Evolutionary conservation across 2,329 filamentous ascomycete genomes (phyloP), one percentile per base, ranked within the genome.

Genomic region (Myotisia sp.): DNA sequence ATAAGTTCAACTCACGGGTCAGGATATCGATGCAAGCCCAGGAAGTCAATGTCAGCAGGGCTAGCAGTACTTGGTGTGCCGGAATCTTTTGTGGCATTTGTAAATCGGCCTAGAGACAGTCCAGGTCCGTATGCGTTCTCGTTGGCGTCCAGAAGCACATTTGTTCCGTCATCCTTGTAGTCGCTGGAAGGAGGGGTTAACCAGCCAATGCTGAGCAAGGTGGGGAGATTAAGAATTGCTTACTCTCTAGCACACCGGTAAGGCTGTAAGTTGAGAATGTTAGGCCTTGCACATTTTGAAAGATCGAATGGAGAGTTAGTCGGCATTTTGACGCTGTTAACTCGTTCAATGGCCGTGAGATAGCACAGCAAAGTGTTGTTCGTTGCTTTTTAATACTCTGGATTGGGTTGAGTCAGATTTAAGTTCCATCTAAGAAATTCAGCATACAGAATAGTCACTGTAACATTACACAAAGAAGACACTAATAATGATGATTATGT

Each of bases 141-240:
- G 52, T 98, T 98, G 47, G 90, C 90, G 55, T 98, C 90, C 45
- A 98, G 79, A 34, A 98, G 77, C 49, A 95, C 76, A 52, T 95
- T 95, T 39, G 76, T 87, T 46, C 90, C 90, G 54, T 98, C 81
- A 56, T 98, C 87, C 64, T 98, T 94, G 71, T 98, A 95, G 70
- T 98, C 90, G 64, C 84, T 92, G 53, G 51, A n/a, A n/a, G n/a
- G n/a, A n/a, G n/a, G n/a, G n/a, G n/a, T n/a, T n/a, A n/a, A n/a
- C n/a, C n/a, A n/a, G n/a, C n/a, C n/a, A n/a, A n/a, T n/a, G n/a
- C n/a, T n/a, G n/a, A n/a, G n/a, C n/a, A n/a, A n/a, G 31, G 36
- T 28, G 29, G 36, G 26, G 37, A 34, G 30, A 33, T 39, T 36
- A 33, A 38, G n/a, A n/a, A n/a, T n/a, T n/a, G 60, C 76, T 59